Conservation (phyloP, 768 basidiomycete species). For the Arthromyces matolae region DNA sequence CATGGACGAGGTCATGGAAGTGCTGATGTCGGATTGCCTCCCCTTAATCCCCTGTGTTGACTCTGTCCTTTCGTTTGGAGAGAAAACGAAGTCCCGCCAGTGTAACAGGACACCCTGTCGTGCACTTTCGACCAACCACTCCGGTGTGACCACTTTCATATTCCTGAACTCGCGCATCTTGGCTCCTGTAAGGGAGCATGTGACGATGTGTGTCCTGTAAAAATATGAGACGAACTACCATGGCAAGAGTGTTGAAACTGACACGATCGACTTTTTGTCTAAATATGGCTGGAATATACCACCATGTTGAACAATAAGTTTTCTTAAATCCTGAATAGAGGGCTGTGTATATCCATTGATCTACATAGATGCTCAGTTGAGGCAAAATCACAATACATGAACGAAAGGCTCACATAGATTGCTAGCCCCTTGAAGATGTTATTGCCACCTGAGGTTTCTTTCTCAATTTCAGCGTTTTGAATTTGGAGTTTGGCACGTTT, state of each 20-base stretch:
- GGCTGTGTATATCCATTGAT: conserved; percentile 90
- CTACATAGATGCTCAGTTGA: conserved; percentile 34
- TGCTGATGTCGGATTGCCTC: conserved; percentile 30
- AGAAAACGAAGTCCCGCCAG: conserved; percentile 74
- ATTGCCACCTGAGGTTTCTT: conserved; percentile 25
- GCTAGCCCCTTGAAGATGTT: conserved; percentile 70
- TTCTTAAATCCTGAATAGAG: conserved; percentile 78
- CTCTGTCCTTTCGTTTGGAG: conserved; percentile 45
- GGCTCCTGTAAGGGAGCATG: conserved; percentile 83
- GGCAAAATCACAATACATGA: neutral
- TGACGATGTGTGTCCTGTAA: conserved; percentile 83
- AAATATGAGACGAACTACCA: neutral
- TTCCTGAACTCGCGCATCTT: conserved; percentile 86
- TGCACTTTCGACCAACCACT: conserved; percentile 86
- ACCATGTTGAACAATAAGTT: conserved; percentile 78
- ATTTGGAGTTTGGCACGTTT: conserved; percentile 90
- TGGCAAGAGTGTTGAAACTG: conserved; percentile 24
- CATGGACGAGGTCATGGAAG: conserved; percentile 9
- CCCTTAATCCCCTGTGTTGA: conserved; percentile 43
- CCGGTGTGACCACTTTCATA: conserved; percentile 87
- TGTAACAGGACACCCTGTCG: conserved; percentile 63
- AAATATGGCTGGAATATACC: conserved; percentile 84
- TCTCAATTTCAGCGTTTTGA: conserved; percentile 52
- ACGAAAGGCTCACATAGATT: conserved; percentile 65
- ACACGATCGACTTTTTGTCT: conserved; percentile 74